Percentiles rank a stretch among this genome's conserved stretches.
Evolutionary conservation across 2,329 filamentous ascomycete species (phyloP).

Genomic region (Exophiala bonariae): DNA sequence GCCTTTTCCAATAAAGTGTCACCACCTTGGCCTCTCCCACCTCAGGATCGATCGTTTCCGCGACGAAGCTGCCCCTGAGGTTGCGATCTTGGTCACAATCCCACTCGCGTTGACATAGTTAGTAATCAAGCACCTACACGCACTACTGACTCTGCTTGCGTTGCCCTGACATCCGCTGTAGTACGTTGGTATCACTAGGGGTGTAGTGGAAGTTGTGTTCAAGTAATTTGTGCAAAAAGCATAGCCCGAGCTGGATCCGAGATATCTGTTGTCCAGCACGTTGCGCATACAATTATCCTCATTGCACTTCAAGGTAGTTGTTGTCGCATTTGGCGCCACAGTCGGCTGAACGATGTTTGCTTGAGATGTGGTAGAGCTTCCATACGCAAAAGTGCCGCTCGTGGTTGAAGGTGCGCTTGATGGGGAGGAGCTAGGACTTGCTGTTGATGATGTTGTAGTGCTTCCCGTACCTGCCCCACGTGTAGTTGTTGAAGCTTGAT

Average conservation of each 20-base stretch:
- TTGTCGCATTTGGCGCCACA: conserved; percentile 6
- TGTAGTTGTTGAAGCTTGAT: not conserved
- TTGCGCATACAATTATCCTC: conserved; percentile 25
- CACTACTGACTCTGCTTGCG: conserved; percentile 19
- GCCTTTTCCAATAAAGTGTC: too few species aligned
- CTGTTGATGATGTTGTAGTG: not conserved
- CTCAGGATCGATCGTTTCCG: conserved; percentile 19
- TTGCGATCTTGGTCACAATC: not conserved
- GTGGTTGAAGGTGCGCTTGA: conserved; percentile 10
- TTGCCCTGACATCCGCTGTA: conserved; percentile 15
- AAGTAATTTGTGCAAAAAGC: conserved; percentile 18
- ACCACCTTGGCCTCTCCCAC: conserved; percentile 7
- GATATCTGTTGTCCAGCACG: conserved; percentile 20
- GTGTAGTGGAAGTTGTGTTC: conserved; percentile 16
- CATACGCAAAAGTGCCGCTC: not conserved
- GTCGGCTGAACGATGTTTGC: conserved; percentile 14
- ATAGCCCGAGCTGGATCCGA: conserved; percentile 4
- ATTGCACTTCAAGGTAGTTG: conserved; percentile 18
- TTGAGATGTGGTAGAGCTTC: not conserved
- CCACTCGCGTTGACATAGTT: conserved; percentile 13
- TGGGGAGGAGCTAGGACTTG: conserved; percentile 2
- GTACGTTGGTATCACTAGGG: conserved; percentile 36
- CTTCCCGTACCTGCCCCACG: not conserved
- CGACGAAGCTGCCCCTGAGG: conserved; percentile 15
- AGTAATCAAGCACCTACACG: conserved; percentile 21